Evolutionary conservation across 345 rosid genomes (phyloP).

Genomic region (Dovyalis caffra): DNA sequence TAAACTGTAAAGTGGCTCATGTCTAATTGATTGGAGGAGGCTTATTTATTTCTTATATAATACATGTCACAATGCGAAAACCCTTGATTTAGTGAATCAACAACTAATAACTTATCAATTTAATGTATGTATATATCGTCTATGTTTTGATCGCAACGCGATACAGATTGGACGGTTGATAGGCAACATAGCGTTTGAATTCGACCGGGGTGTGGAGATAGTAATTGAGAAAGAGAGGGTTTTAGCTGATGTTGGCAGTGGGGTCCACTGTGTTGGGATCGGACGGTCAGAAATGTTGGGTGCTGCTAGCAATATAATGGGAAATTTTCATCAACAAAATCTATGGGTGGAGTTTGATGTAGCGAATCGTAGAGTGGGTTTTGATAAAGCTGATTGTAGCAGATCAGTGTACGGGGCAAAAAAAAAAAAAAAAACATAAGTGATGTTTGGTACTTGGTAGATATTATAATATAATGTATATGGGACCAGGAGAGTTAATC

Average conservation of each 20-base stretch:
- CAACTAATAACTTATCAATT: too few species aligned
- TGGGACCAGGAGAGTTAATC: slow-evolving; percentile 1
- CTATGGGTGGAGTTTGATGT: slow-evolving; percentile 84
- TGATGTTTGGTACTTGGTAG: neutral
- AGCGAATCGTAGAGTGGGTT: slow-evolving; percentile 20
- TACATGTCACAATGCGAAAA: too few species aligned
- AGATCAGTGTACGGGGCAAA: neutral
- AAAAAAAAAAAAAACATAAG: neutral
- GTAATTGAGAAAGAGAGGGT: slow-evolving; percentile 46
- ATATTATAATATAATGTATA: neutral
- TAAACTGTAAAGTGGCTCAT: too few species aligned
- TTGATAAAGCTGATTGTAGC: slow-evolving; percentile 21
- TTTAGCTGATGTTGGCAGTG: slow-evolving; percentile 52
- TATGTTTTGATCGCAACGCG: slow-evolving; percentile 54
- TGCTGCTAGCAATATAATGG: slow-evolving; percentile 73
- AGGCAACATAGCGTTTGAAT: slow-evolving; percentile 65
- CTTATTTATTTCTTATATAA: too few species aligned
- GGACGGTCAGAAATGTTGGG: slow-evolving; percentile 76
- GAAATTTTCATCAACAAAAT: slow-evolving; percentile 86
- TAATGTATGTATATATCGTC: too few species aligned
- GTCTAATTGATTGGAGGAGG: too few species aligned
- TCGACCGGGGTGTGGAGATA: slow-evolving; percentile 66
- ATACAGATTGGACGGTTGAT: slow-evolving; percentile 53
- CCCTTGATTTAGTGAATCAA: too few species aligned
- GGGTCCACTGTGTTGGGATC: slow-evolving; percentile 76